Base-by-base conservation (phyloP, 108 stramenopile genomes). In the Stephanodiscus triporus region DNA sequence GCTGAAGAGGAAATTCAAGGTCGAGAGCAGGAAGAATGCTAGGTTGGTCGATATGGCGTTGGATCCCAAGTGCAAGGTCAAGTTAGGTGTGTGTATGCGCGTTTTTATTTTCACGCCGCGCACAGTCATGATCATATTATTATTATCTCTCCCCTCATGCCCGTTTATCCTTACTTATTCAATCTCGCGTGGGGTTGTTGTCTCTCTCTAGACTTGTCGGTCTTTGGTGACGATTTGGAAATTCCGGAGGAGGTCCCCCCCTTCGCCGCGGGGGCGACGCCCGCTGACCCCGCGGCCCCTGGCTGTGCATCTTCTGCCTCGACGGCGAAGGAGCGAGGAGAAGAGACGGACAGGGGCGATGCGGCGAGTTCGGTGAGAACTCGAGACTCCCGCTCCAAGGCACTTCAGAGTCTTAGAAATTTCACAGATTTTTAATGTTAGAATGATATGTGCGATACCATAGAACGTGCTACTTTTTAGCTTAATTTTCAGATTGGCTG, bases 1-100 rank as follows among this genome's bases (percentile, higher is more conserved):
- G 59, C 73, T 95, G 49, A 95, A 95, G 74, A 70, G 71, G 23
- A 95, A 95, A 59, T 95, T 86, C 71, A 84, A 84, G 63, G 53
- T 63, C 7, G 93, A 95, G 68, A 66, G 68, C 63, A 67, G 65
- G 6, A 83, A 77, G 51, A 89, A 92, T 87, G 80, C 88, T 0
- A 22, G 76, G 11, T 77, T 95, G 57, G 87, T 95, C 22, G 91
- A 90, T 75, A 64, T 88, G 78, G 93, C 93, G 3, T 69, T 92
- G 79, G 72, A 89, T 81, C 90, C 90, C 8, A 82, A 73, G 56
- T 38, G 48, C n/a, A 47, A 53, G 27, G 50, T 84, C 23, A 66
- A 60, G 24, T 73, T 83, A 48, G 84, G 66, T 77, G 48, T 64
- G 67, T 73, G 51, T 50, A n/a, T n/a, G n/a, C n/a, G n/a, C 6